Evolutionary conservation across 768 basidiomycete genomes (phyloP).

Genomic region (Tylopilus cervinicoccineus): DNA sequence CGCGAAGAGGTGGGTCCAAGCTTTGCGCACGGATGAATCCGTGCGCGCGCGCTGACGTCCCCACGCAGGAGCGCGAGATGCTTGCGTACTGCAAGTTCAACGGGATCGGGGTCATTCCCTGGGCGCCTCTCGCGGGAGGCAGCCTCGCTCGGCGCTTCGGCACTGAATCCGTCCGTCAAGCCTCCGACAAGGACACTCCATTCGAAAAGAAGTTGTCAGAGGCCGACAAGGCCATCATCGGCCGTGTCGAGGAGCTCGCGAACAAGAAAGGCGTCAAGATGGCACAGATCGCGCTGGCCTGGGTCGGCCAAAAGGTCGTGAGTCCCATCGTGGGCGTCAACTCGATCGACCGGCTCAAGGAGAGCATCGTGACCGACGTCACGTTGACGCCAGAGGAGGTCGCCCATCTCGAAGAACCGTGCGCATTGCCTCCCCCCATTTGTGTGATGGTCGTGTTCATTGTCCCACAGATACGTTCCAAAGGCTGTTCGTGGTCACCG

Average conservation of each 20-base stretch:
- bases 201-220: slow-evolving; percentile 25
- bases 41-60: not conserved
- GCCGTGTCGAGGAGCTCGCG: slow-evolving; percentile 34
- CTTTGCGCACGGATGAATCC: not conserved
- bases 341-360: slow-evolving; percentile 28
- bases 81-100: slow-evolving; percentile 41
- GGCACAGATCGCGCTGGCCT: slow-evolving; percentile 44
- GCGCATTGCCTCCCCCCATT: not conserved
- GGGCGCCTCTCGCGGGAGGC: slow-evolving; percentile 42
- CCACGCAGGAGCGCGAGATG: slow-evolving; percentile 42
- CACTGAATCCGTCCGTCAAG: slow-evolving; percentile 19
- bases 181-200: slow-evolving; percentile 13
- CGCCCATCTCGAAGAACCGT: slow-evolving; percentile 30
- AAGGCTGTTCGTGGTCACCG: slow-evolving; percentile 17
- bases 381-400: slow-evolving; percentile 30
- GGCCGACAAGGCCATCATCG: slow-evolving; percentile 30
- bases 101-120: slow-evolving; percentile 53
- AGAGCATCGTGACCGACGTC: slow-evolving; percentile 25
- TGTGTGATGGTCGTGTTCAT: not conserved
- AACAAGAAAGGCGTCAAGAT: slow-evolving; percentile 38
- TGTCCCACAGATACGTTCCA: slow-evolving; percentile 15
- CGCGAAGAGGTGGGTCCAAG: slow-evolving; percentile 39
- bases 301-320: slow-evolving; percentile 37
- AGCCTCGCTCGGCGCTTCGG: slow-evolving; percentile 36
- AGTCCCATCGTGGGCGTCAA: slow-evolving; percentile 44